Conservation (phyloP, 1,139 yeast genomes). For the Blastobotrys proliferans region DNA sequence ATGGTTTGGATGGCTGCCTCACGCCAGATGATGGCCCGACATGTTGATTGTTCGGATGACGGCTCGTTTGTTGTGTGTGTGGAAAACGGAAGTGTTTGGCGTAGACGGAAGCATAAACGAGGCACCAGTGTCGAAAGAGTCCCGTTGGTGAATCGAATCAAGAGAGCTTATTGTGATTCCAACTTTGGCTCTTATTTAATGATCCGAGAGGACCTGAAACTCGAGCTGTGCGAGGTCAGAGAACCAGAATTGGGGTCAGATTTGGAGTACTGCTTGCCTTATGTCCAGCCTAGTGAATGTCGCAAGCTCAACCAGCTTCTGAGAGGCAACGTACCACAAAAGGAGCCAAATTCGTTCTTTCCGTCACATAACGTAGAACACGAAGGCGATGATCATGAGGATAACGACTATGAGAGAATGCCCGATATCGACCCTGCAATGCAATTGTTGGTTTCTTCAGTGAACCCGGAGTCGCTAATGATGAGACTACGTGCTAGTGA, state of each 20-base stretch:
- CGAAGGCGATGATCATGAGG: slow-evolving; percentile 13
- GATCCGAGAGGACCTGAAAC: slow-evolving; percentile 51
- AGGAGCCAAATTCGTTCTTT: neutral
- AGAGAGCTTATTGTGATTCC: slow-evolving; percentile 62
- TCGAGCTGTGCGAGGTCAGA: slow-evolving; percentile 20
- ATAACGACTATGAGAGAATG: slow-evolving; percentile 1
- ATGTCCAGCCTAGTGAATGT: slow-evolving; percentile 14
- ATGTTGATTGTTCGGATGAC: slow-evolving; percentile 63
- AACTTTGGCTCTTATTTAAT: slow-evolving; percentile 65
- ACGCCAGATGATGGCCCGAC: slow-evolving; percentile 38
- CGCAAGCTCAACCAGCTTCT: slow-evolving; percentile 11
- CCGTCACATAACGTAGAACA: slow-evolving; percentile 6
- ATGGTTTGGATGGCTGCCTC: slow-evolving; percentile 24
- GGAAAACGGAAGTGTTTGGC: slow-evolving; percentile 58
- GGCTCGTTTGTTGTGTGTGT: slow-evolving; percentile 71
- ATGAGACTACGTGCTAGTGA: no score
- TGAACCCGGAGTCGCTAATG: slow-evolving; percentile 4
- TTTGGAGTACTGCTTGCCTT: slow-evolving; percentile 28
- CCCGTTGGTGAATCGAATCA: slow-evolving; percentile 50
- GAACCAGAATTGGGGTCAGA: slow-evolving; percentile 24
- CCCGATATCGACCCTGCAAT: slow-evolving; percentile 2
- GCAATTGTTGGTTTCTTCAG: neutral
- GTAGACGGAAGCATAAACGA: slow-evolving; percentile 28
- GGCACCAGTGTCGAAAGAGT: slow-evolving; percentile 44
- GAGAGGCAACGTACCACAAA: neutral